Conservation (phyloP, 306 rosid species). For the Fragaria ananassa region DNA sequence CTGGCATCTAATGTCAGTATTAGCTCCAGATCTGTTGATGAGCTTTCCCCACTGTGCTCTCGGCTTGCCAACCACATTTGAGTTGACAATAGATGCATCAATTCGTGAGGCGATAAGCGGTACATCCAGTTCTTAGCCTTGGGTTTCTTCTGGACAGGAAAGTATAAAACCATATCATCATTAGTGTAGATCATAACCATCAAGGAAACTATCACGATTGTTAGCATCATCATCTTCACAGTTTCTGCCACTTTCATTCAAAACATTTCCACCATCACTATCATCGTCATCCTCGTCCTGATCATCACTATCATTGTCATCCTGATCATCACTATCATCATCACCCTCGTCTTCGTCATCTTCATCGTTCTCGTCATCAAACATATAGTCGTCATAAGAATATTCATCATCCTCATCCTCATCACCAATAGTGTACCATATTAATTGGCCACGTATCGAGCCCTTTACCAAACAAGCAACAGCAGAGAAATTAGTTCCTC, state of each 20-base stretch:
- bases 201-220: background rate
- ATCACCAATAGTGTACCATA: slow-evolving; percentile 43
- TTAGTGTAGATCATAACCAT: slow-evolving; percentile 38
- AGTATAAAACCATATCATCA: slow-evolving; percentile 35
- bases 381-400: slow-evolving; percentile 9
- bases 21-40: slow-evolving; percentile 43
- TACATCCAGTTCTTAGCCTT: slow-evolving; percentile 78
- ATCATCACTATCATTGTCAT: background rate
- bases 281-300: background rate
- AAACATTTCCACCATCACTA: background rate
- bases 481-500: slow-evolving; percentile 82
- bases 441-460: slow-evolving; percentile 32
- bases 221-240: background rate
- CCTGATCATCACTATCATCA: background rate
- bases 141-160: slow-evolving; percentile 74
- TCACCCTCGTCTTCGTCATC: background rate
- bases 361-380: background rate
- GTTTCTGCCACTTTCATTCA: background rate
- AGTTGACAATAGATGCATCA: slow-evolving; percentile 71
- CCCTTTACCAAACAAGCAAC: slow-evolving; percentile 67
- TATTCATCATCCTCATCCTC: slow-evolving; percentile 17
- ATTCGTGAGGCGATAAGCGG: slow-evolving; percentile 55
- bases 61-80: slow-evolving; percentile 47
- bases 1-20: slow-evolving; percentile 48
- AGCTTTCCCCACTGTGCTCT: slow-evolving; percentile 39